Conservation (phyloP, 345 rosid species). For the Linum trigynum region DNA sequence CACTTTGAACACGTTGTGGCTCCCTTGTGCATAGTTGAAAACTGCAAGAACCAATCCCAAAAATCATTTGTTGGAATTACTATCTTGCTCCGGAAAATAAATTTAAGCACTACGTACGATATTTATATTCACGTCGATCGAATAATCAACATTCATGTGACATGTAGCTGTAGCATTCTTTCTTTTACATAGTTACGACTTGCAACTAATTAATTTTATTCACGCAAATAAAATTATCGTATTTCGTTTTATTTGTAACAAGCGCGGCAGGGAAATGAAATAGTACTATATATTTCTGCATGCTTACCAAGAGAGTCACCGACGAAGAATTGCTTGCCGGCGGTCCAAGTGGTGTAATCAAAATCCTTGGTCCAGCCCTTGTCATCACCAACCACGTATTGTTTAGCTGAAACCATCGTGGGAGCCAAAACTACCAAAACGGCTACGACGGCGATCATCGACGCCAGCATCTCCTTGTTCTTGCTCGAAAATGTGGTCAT, state of each 20-base stretch:
- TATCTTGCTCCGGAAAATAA: too few relatives aligned
- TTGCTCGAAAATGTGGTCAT: not conserved
- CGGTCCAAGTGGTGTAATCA: slow-evolving; percentile 28
- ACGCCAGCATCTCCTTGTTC: not conserved
- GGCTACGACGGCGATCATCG: slow-evolving; percentile 9
- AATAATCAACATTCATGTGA: too few relatives aligned
- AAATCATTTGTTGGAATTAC: too few relatives aligned
- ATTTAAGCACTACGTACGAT: too few relatives aligned
- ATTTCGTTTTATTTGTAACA: too few relatives aligned
- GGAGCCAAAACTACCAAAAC: slow-evolving; percentile 20
- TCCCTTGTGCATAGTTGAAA: slow-evolving; percentile 17
- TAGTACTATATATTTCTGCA: too few relatives aligned
- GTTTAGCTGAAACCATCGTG: slow-evolving; percentile 17
- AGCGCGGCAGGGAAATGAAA: too few relatives aligned
- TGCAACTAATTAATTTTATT: too few relatives aligned
- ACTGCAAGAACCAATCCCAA: slow-evolving; percentile 16
- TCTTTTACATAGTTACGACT: too few relatives aligned
- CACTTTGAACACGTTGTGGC: slow-evolving; percentile 32
- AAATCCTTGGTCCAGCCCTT: slow-evolving; percentile 20
- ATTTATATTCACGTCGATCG: too few relatives aligned
- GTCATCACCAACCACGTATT: slow-evolving; percentile 23
- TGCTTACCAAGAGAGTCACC: slow-evolving; percentile 28
- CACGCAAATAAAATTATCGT: too few relatives aligned
- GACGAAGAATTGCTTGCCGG: slow-evolving; percentile 19
- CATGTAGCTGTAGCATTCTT: too few relatives aligned